phyloP scores from a whole-genome alignment of 257 asterid species.

The Pogostemon cablin region DNA sequence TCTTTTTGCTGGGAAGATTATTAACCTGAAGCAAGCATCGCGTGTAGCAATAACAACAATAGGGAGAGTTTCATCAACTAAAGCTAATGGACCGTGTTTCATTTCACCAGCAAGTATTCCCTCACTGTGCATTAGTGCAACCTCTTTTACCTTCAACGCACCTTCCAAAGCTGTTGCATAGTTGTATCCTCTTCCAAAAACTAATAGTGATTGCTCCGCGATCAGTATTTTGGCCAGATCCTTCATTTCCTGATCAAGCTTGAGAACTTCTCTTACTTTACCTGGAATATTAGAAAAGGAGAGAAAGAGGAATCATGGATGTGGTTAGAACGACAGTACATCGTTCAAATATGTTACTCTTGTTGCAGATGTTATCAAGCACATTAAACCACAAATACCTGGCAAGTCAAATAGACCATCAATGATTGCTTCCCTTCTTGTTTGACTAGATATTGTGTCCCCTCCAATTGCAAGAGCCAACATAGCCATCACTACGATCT shows the following conservation, averaged over 20 bases:
- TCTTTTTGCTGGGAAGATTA: background rate
- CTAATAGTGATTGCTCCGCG: slow-evolving; percentile 87
- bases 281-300: slow-evolving; percentile 35
- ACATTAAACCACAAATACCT: slow-evolving; percentile 47
- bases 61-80: slow-evolving; percentile 92
- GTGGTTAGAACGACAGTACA: background rate
- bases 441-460: slow-evolving; percentile 72
- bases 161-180: slow-evolving; percentile 96
- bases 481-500: slow-evolving; percentile 96
- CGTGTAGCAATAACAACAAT: slow-evolving; percentile 89
- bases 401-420: slow-evolving; percentile 88
- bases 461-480: slow-evolving; percentile 92
- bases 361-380: background rate
- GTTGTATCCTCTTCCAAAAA: slow-evolving; percentile 94
- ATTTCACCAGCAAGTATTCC: slow-evolving; percentile 98
- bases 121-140: slow-evolving; percentile 96
- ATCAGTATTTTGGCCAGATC: slow-evolving; percentile 77
- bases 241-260: slow-evolving; percentile 86
- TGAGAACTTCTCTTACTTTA: slow-evolving; percentile 85
- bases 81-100: slow-evolving; percentile 96
- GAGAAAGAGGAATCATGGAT: background rate
- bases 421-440: slow-evolving; percentile 79
- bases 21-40: slow-evolving; percentile 90
- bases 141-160: slow-evolving; percentile 97
- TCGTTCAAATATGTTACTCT: background rate